These are phyloP conservation scores for Russula olivacea DNA, from an alignment of 768 basidiomycete genomes.

Conservation along the genomic window DNA sequence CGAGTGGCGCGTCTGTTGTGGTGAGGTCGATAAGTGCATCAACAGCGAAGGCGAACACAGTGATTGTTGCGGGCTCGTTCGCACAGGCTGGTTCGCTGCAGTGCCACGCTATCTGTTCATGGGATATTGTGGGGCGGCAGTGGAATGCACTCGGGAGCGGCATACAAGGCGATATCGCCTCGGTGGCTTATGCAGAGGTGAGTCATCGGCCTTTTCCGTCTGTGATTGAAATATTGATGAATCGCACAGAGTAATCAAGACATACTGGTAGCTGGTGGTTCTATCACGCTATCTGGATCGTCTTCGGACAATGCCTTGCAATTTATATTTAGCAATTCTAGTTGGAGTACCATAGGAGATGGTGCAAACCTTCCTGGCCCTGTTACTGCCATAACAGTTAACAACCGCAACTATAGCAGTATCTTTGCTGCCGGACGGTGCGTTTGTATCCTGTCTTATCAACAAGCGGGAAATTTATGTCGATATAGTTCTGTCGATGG, in stretches of 20 bases:
- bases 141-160: slow-evolving; percentile 81
- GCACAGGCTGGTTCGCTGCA: slow-evolving; percentile 63
- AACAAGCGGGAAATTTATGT: background rate
- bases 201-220: slow-evolving; percentile 31
- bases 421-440: slow-evolving; percentile 88
- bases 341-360: slow-evolving; percentile 68
- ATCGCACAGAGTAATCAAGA: slow-evolving; percentile 53
- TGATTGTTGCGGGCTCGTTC: slow-evolving; percentile 90
- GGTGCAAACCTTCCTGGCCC: slow-evolving; percentile 72
- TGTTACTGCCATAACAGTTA: slow-evolving; percentile 81
- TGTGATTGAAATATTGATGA: slow-evolving; percentile 15
- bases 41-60: slow-evolving; percentile 47
- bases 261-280: slow-evolving; percentile 72
- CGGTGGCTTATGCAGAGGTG: slow-evolving; percentile 79
- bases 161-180: slow-evolving; percentile 72
- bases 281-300: slow-evolving; percentile 59
- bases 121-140: slow-evolving; percentile 59
- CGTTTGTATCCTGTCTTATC: slow-evolving; percentile 28
- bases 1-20: slow-evolving; percentile 47
- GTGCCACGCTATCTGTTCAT: slow-evolving; percentile 76
- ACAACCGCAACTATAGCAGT: slow-evolving; percentile 72
- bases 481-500: slow-evolving; percentile 48
- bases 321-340: slow-evolving; percentile 63
- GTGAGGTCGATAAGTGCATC: slow-evolving; percentile 70
- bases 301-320: slow-evolving; percentile 65